Base-by-base conservation (phyloP, 78 protist genomes). In the Planoprotostelium fungivorum region DNA sequence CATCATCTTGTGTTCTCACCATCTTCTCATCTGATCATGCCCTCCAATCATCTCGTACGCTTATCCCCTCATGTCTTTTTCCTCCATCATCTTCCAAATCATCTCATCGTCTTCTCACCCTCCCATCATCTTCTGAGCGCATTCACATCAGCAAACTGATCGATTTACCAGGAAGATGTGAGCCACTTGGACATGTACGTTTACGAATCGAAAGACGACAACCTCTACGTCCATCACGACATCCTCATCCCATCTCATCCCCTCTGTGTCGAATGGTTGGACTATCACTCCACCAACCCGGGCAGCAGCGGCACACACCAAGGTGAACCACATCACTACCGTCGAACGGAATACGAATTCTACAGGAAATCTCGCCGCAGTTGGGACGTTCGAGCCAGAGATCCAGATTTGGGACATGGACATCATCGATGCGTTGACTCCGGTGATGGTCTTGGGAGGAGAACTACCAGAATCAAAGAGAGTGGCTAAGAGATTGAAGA, bases 331-430 rank as follows among this genome's bases (percentile, higher is more conserved):
- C 73, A 28, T 5, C 29, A 1, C 38, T 39, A 5, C 35, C 63
- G 25, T 9, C 28, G 35, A 29, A 25, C 39, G 28, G 1, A 28
- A 1, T 37, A n/a, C n/a, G 16, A 36, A 28, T 1, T 38, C 1
- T 37, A 88, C 85, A 36, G 96, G 96, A n/a, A 97, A 94, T 84
- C 90, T 93, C 36, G 93, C 91, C 0, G 98, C 97, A 25, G 88
- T 97, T n/a, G 97, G 97, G 88, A 95, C 98, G 23, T 96, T 96
- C 29, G 93, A 91, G 34, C 96, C 97, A 0, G 88, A 38, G 0
- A 97, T 97, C 34, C 97, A 97, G 51, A 88, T 97, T 38, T 97
- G 98, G 98, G 90, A 95, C 85, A 88, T 97, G 23, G 98, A 97
- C 90, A 86, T 96, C 1, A 37, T 94, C 0, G 97, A 95, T 0